Base-by-base conservation (phyloP, 768 basidiomycete species). In the Trametes cinnabarina region DNA sequence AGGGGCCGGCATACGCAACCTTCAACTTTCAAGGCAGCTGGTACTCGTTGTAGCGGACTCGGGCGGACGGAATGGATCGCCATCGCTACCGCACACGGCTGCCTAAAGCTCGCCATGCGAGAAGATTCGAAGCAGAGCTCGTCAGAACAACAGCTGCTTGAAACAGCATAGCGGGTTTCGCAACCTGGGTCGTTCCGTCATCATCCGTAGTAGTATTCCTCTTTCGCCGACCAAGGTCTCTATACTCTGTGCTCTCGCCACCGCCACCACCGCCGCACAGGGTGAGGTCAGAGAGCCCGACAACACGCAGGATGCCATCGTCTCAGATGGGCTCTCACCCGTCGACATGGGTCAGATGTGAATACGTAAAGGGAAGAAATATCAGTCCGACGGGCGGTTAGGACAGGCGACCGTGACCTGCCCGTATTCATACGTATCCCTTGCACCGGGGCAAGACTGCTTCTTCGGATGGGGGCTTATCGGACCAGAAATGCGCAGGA, bases 141-240 rank as follows among this genome's bases (percentile, higher is more conserved):
- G 35, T 35, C 60, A 61, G 60, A 42, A 61, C 60, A 61, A 61
- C 46, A 37, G 43, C 44, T 61, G 39, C 60, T 61, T 32, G 20
- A 61, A 44, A 12, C 22, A 57, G 60, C 43, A 55, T 55, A 55
- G 52, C 28, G 32, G 32, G 25, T 42, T 15, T 48, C 39, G 40
- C 47, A 40, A 43, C 58, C 39, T 44, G 40, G 48, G 47, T 47
- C 51, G 15, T 41, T 41, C 52, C 51, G 52, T 44, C 52, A 50
- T 41, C 30, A 15, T 34, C 26, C 30, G 30, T 6, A n/a, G n/a
- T n/a, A n/a, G n/a, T n/a, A 32, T 32, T 32, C 30, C 30, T 7
- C 30, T 32, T 32, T 32, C 30, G 30, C 12, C 12, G 7, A 32
- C 30, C 30, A 32, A 32, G 30, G 30, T 12, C 30, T 26, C 28